phyloP scores from a whole-genome alignment of 169 alveolate species.

The Theileria sp. region DNA sequence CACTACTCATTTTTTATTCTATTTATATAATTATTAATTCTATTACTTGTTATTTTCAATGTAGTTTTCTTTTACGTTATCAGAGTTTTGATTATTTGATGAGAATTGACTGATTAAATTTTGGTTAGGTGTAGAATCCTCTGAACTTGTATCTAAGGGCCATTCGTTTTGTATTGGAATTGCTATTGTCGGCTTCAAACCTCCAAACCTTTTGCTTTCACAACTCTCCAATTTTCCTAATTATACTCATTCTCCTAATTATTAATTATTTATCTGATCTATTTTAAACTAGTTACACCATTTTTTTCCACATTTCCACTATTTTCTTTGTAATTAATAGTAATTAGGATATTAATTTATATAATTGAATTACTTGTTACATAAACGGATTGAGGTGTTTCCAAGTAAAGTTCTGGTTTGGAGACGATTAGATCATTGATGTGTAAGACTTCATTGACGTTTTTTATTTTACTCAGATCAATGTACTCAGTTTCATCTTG shows the following conservation, averaged over 20 bases:
- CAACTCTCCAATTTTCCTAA: not conserved
- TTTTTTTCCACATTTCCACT: not conserved
- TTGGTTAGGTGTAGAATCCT: not conserved
- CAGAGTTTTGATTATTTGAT: not conserved
- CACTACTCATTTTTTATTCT: slow-evolving; percentile 3
- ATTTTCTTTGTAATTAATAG: too few relatives aligned
- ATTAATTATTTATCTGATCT: not conserved
- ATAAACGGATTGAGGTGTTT: slow-evolving; percentile 3
- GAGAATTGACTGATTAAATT: not conserved
- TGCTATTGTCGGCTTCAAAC: slow-evolving; percentile 13
- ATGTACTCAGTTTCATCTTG: slow-evolving; percentile 19
- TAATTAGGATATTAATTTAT: not conserved
- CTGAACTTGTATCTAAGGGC: slow-evolving; percentile 28
- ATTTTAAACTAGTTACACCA: not conserved
- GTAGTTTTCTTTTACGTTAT: not conserved
- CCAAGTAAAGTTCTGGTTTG: slow-evolving; percentile 16
- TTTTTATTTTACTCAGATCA: slow-evolving; percentile 9
- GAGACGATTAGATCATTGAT: slow-evolving; percentile 24
- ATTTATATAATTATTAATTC: not conserved
- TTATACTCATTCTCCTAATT: not conserved
- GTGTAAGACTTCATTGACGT: slow-evolving; percentile 14
- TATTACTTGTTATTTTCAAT: not conserved
- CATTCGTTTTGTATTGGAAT: slow-evolving; percentile 14
- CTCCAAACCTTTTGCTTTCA: not conserved
- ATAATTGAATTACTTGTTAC: slow-evolving; percentile 3